Base-by-base conservation (phyloP, 257 asterid genomes). In the Salvia hispanica region DNA sequence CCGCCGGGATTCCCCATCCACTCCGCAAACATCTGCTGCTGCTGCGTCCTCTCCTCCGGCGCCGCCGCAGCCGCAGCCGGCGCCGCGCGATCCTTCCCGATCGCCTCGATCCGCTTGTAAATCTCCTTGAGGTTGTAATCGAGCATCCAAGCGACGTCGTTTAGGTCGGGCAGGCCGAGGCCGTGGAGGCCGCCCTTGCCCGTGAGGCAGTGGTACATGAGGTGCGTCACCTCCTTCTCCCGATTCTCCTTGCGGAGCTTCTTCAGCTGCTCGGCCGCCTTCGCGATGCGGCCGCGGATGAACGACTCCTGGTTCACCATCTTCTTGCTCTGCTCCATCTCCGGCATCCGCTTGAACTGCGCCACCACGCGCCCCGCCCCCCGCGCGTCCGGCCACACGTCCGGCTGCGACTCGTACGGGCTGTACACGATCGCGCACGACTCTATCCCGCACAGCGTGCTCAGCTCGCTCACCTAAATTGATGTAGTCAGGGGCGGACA, bases 301-400 rank as follows among this genome's bases (percentile, higher is more conserved):
- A 88, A 88, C 6, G 85, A 72, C 58, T 90, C 97, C 40, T 90
- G 97, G 53, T 83, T 88, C 46, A 88, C 89, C 97, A 90, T 90
- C 65, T 90, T 90, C 77, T 88, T 90, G 87, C 90, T 86, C 44
- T 88, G 96, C 73, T 90, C 97, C 95, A 90, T 90, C 74, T 90
- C 97, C 6, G 96, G 97, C 89, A 88, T 86, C 48, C 90, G 82
- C 58, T 82, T 84, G 80, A 90, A 90, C 80, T 88, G 94, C 0
- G 85, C 74, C 25, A 88, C 72, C 21, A 90, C 90, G 8, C 78
- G 83, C 9, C 81, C 94, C 15, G 81, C 95, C 13, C 88, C 94
- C 6, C 76, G 56, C 0, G 69, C 34, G 33, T 84, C 87, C 28
- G 95, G 95, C 94, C 94, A 90, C 3, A 82, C 85, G 37, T 88